Base-by-base conservation (phyloP, 441 rosid genomes). In the Adansonia madagascariensis region DNA sequence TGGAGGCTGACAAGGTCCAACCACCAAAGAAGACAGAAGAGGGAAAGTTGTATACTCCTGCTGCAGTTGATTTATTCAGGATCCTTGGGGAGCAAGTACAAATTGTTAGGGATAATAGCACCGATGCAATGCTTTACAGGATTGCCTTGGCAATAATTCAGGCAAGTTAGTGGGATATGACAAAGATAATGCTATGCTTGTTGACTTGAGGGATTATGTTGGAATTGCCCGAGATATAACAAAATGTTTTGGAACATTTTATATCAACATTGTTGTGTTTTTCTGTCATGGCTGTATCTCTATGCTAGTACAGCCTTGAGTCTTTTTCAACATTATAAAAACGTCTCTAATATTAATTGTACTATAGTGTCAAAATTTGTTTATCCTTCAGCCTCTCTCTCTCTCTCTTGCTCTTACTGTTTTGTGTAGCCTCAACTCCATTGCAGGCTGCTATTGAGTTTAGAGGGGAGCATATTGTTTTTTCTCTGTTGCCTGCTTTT, bases 81-180 rank as follows among this genome's bases (percentile, higher is more conserved):
- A 97, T 97, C 81, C 94, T 97, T 41, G 98, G 92, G 81, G 99
- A 97, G 89, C 98, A 94, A 88, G 98, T 97, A 86, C 98, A 97
- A 88, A 94, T 91, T 85, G 99, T 97, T 52, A 90, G 98, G 80
- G 99, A 97, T 76, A 94, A 93, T 83, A 97, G 98, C 91, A 97
- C 98, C 6, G 98, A 94, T 85, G 84, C 92, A 77, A 97, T 97
- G 99, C 84, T 97, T 55, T 97, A 94, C 86, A 92, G 98, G 86
- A 97, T 91, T 83, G 92, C 98, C 49, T 87, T 97, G 82, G 97
- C 99, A 73, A 85, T 93, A 79, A 92, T 97, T 88, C 97, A 97
- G 98, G 98, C 75, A 85, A 88, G 92, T 88, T 74, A 14, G 65
- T 52, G 53, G 47, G 35, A 62, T 49, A 31, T 49, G 52, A 64